Base-by-base conservation (phyloP, 1,139 yeast genomes). In the Pichia sp. region DNA sequence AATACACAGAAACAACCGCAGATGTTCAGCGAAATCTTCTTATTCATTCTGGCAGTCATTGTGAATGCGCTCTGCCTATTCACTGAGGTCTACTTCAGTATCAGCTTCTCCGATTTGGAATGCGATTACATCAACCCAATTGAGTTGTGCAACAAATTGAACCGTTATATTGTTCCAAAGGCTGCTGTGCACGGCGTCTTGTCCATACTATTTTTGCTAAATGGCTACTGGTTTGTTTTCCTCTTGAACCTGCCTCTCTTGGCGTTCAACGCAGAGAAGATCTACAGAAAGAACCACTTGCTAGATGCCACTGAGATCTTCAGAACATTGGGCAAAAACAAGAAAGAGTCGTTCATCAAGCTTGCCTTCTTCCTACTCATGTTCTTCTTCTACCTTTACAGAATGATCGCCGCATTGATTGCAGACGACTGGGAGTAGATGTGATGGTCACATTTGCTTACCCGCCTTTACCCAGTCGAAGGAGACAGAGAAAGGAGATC, bases 291-390 rank as follows among this genome's bases (percentile, higher is more conserved):
- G 72, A 87, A 86, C 71, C 93, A 93, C 71, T 75, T 90, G 61
- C 81, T 95, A 71, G 99, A 93, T 73, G 99, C 99, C 57, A 93
- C 99, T 50, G 99, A 93, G 75, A 95, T 93, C 67, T 93, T 93
- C 76, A 85, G 98, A 76, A 92, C 98, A 50, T 79, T 95, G 68
- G 82, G 90, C 63, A 88, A 86, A 68, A 96, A 93, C 75, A 93
- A 95, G 82, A 87, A 85, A 72, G 98, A 90, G 74, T 81, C 92
- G 55, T 92, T 92, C 70, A 73, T 87, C 71, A 93, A 93, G 73
- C 81, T 93, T 67, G 97, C 95, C 11, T 89, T 89, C 82, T 95
- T 90, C 71, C 78, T 93, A 65, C 75, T 90, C 67, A 79, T 92
- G 85, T 93, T 93, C 81, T 93, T 93, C 85, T 90, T 82, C 79